phyloP scores from a whole-genome alignment of 1,284 basidiomycete genomes.

The Apiotrichum montevideense region DNA sequence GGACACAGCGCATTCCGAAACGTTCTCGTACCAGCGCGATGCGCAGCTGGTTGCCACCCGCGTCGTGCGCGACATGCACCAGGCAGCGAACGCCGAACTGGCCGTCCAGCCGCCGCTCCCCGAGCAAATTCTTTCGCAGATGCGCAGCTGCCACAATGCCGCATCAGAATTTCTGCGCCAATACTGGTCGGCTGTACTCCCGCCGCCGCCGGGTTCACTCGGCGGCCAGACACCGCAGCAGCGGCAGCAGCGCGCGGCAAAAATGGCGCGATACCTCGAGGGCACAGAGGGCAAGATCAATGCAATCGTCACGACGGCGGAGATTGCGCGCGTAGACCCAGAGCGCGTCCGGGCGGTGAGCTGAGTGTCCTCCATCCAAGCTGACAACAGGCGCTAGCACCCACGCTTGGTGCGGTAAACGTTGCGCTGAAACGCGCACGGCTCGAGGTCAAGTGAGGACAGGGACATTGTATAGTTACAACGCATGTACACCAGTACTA shows the following conservation, averaged over 20 bases:
- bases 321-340: conserved; percentile 59
- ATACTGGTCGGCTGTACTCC: conserved; percentile 86
- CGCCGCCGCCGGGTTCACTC: conserved; percentile 57
- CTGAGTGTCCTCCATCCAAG: not conserved
- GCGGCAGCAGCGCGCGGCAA: conserved; percentile 66
- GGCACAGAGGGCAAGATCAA: conserved; percentile 75
- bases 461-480: no score
- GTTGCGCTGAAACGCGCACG: conserved; percentile 54
- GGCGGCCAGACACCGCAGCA: conserved; percentile 41
- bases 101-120: conserved; percentile 58
- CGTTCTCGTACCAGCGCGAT: conserved; percentile 31
- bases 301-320: conserved; percentile 62
- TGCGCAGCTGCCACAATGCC: conserved; percentile 83
- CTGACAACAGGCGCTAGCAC: conserved; percentile 59
- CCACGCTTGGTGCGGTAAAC: conserved; percentile 68
- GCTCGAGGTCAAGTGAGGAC: not conserved
- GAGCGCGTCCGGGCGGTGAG: conserved; percentile 54
- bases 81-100: conserved; percentile 31
- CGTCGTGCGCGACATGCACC: conserved; percentile 35
- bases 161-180: conserved; percentile 94
- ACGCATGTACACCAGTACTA: no score
- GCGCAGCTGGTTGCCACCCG: conserved; percentile 27
- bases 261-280: conserved; percentile 74
- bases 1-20: conserved; percentile 14
- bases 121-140: conserved; percentile 65